Base-by-base conservation (phyloP, 2,329 filamentous ascomycete genomes). In the Neoascochyta sp. region DNA sequence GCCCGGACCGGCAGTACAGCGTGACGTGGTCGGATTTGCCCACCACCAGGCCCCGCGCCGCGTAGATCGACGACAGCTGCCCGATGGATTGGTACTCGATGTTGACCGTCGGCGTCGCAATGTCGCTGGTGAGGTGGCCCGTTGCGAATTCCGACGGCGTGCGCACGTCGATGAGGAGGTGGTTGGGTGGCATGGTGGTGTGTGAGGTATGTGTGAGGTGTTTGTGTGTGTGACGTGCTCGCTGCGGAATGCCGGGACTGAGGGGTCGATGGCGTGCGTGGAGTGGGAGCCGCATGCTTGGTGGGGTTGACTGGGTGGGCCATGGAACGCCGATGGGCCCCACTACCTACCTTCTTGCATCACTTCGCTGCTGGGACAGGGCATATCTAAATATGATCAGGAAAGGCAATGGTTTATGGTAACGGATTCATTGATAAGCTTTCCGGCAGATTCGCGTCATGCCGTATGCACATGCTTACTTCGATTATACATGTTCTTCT, bases 31-130 rank as follows among this genome's bases (percentile, higher is more conserved):
- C 56, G 7, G 41, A 27, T 19, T 60, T 60, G 5, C 12, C 7
- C 1, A 58, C 41, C 1, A 32, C 24, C 20, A 52, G 38, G 17
- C 46, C 42, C 13, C 27, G 42, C 20, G 33, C 27, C 1, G 44
- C 35, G 27, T 54, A 47, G 13, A 58, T 36, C 4, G 34, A 12
- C 5, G 52, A 32, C 2, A 63, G 45, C n/a, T 46, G 39, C 19
- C 42, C 42, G 29, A 64, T 63, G 22, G 30, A n/a, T 22, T 55
- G 50, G 50, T 61, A 63, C 27, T 62, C 57, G 30, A 64, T 60
- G 43, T 64, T 64, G 20, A 62, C 32, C 6, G 61, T 60, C 2
- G 40, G 32, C n/a, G n/a, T n/a, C 3, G 43, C 34, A 13, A 55
- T 34, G 28, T 48, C 45, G 33, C 39, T 42, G 11, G 45, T 39